Base-by-base conservation (phyloP, 352 stramenopile genomes). In the Elongisporangium undulatum region DNA sequence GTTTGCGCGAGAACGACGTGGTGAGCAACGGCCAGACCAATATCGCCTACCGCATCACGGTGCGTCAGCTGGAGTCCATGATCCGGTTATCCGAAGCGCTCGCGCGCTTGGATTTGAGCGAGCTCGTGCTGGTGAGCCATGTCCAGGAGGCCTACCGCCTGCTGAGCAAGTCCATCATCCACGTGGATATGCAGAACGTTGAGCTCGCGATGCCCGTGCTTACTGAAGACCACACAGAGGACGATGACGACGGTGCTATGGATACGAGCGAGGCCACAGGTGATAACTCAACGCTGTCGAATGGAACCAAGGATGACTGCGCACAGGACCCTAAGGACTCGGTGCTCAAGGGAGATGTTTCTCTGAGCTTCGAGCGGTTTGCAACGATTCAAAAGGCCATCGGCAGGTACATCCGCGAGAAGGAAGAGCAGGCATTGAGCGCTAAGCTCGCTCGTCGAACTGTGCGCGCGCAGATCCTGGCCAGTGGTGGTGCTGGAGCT, bases 41-140 rank as follows among this genome's bases (percentile, higher is more conserved):
- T 57, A 98, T 97, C 38, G 96, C 97, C 9, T 99, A 99, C 70
- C 92, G 97, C 22, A 99, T 99, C 61, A 99, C 97, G 0, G 97
- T 99, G 50, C 95, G 97, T 22, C 97, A 99, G 77, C 86, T 99
- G 19, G 97, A 99, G 74, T 98, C 94, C 3, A 97, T 99, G 85
- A 97, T 99, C 66, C 94, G 97, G 0, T 80, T 99, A 26, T 98
- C 94, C 0, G 97, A 99, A 74, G 97, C 92, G 17, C 74, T 99
- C 34, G 97, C 97, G 16, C 69, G 97, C 52, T 72, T 99, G 20
- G 95, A 99, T 69, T 86, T 99, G 51, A 97, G 95, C 53, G 85
- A 98, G 34, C 69, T 81, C 2, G 96, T 99, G 51, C 64, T 87
- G 22, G 77, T 96, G 19, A 71, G 79, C 21, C 97, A 99, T 72